Evolutionary conservation across 2,329 filamentous ascomycete genomes (phyloP).

Genomic region (Tetracladium maxilliforme): DNA sequence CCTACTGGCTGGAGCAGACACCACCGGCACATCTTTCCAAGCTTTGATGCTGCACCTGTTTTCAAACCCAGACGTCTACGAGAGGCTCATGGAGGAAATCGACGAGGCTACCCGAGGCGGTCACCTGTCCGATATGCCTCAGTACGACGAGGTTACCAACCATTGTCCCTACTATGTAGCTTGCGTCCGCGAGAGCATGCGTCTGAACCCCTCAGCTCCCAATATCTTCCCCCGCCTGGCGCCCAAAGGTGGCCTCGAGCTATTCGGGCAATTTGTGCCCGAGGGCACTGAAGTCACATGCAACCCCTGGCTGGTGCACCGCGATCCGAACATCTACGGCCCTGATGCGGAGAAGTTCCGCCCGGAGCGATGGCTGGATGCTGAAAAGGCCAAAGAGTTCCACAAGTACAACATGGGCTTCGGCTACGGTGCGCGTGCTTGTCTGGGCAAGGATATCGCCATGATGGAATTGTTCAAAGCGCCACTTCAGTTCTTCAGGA

Average conservation of each 20-base stretch:
- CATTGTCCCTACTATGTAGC: constrained; percentile 31
- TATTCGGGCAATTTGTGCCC: constrained; percentile 6
- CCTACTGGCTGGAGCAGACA: constrained; percentile 29
- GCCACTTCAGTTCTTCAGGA: constrained; percentile 23
- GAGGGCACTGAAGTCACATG: constrained; percentile 25
- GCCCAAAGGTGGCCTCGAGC: constrained; percentile 12
- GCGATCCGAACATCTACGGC: constrained; percentile 23
- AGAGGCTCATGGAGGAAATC: constrained; percentile 29
- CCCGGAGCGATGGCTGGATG: constrained; percentile 32
- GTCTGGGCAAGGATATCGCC: constrained; percentile 32
- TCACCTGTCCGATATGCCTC: constrained; percentile 16
- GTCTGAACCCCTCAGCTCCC: constrained; percentile 31
- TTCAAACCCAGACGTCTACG: constrained; percentile 21
- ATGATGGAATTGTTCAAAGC: constrained; percentile 36
- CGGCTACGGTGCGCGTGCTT: constrained; percentile 30
- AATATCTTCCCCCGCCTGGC: constrained; percentile 33
- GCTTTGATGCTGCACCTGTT: constrained; percentile 27
- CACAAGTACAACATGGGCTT: constrained; percentile 32
- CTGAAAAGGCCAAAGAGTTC: constrained; percentile 21
- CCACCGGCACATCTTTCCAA: constrained; percentile 33
- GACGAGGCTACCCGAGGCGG: constrained; percentile 18
- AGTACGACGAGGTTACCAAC: constrained; percentile 24
- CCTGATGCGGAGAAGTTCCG: constrained; percentile 27
- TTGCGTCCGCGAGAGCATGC: constrained; percentile 33
- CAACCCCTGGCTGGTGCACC: constrained; percentile 30